These are phyloP conservation scores for Monilinia vaccinii-corymbosi DNA, from an alignment of 2,329 filamentous ascomycete species.

Conservation along the genomic window DNA sequence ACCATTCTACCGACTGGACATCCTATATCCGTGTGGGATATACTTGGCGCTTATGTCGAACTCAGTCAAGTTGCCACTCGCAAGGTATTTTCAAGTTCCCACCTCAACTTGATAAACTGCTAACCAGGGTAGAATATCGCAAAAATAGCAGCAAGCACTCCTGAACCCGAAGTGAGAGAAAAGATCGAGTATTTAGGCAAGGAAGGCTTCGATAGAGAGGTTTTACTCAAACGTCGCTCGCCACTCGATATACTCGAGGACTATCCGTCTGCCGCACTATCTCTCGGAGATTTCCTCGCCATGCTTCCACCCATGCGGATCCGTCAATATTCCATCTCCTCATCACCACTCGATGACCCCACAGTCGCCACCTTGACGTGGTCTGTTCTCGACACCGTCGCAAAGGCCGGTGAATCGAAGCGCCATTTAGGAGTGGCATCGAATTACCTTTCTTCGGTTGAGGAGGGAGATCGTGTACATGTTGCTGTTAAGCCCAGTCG, in stretches of 20 bases:
- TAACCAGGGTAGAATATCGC: conserved; percentile 32
- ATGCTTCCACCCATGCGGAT: conserved; percentile 71
- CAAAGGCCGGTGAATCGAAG: conserved; percentile 29
- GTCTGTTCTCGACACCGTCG: conserved; percentile 42
- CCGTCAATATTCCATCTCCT: conserved; percentile 74
- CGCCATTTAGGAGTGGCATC: conserved; percentile 38
- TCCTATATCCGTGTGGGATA: conserved; percentile 42
- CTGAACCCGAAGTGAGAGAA: conserved; percentile 35
- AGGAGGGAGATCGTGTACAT: conserved; percentile 32
- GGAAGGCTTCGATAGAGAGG: conserved; percentile 25
- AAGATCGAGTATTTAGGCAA: conserved; percentile 34
- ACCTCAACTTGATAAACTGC: neutral
- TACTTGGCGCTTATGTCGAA: conserved; percentile 50
- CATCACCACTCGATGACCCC: conserved; percentile 59
- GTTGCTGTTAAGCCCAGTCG: conserved; percentile 35
- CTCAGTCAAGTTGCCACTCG: conserved; percentile 48
- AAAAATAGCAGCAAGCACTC: conserved; percentile 38
- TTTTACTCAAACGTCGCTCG: conserved; percentile 44
- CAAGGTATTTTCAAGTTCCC: conserved; percentile 28
- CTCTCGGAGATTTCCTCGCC: conserved; percentile 57
- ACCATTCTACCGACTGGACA: conserved; percentile 36
- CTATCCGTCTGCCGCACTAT: conserved; percentile 48
- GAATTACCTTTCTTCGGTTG: conserved; percentile 36
- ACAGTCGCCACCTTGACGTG: conserved; percentile 54
- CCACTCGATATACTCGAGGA: conserved; percentile 62